Evolutionary conservation across 345 rosid genomes (phyloP).

Genomic region (Eutrema heterophyllum): DNA sequence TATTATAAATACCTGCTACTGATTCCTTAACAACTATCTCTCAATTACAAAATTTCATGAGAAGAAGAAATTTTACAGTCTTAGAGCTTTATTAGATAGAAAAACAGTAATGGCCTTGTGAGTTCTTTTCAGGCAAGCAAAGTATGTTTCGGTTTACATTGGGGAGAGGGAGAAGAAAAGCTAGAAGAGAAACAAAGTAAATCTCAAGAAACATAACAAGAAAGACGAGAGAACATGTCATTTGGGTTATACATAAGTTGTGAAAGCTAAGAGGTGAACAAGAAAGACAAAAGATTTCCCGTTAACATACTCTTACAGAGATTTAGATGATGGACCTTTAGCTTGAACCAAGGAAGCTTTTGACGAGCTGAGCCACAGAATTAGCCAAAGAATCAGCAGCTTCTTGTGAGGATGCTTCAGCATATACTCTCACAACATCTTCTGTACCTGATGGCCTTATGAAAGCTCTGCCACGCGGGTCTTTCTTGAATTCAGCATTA

Average conservation of each 20-base stretch:
- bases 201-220: neutral
- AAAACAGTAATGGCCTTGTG: neutral
- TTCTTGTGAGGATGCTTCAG: slow-evolving; percentile 86
- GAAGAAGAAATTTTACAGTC: neutral
- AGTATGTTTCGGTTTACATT: neutral
- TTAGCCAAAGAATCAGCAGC: slow-evolving; percentile 68
- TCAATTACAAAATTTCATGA: neutral
- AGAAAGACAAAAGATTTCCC: neutral
- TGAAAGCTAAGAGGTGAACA: neutral
- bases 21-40: slow-evolving; percentile 1
- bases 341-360: slow-evolving; percentile 47
- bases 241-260: slow-evolving; percentile 7
- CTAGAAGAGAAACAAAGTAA: neutral
- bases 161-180: neutral
- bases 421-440: slow-evolving; percentile 88
- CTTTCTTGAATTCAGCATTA: slow-evolving; percentile 61
- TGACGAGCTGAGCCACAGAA: slow-evolving; percentile 62
- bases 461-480: slow-evolving; percentile 61
- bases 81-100: neutral
- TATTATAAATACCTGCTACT: slow-evolving; percentile 11
- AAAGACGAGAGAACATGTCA: slow-evolving; percentile 8
- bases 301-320: neutral
- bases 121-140: neutral
- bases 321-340: slow-evolving; percentile 12
- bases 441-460: slow-evolving; percentile 93